Evolutionary conservation across 305 asterid species (phyloP).

Genomic region (Fraxinus velutina): DNA sequence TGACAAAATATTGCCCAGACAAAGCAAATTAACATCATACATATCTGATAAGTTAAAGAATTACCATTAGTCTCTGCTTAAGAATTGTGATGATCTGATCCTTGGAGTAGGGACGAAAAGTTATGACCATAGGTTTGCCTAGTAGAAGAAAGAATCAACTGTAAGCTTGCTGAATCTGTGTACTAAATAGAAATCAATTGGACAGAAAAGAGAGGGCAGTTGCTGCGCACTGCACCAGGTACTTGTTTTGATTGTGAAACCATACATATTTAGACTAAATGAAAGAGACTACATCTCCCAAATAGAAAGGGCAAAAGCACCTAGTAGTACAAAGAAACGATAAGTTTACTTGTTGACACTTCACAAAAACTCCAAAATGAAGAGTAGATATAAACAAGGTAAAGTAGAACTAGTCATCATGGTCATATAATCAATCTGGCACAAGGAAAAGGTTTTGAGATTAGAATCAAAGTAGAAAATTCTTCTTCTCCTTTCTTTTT

Average conservation of each 20-base stretch:
- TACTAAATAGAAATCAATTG: conserved; percentile 3
- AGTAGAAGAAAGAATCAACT: conserved; percentile 21
- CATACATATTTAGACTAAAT: not conserved
- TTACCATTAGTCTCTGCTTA: conserved; percentile 75
- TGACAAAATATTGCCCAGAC: not conserved
- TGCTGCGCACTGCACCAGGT: not conserved
- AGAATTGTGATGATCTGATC: conserved; percentile 78
- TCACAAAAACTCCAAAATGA: not conserved
- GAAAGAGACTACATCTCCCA: not conserved
- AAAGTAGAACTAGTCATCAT: not conserved
- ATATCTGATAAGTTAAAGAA: conserved; percentile 6
- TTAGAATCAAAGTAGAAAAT: not conserved
- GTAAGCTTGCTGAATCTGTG: conserved; percentile 9
- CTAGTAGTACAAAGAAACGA: not conserved
- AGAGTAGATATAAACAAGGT: not conserved
- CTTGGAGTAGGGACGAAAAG: conserved; percentile 84
- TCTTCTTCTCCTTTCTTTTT: not conserved
- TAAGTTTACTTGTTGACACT: not conserved
- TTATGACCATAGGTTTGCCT: conserved; percentile 91
- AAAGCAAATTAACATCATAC: conserved; percentile 1
- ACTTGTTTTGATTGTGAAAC: not conserved
- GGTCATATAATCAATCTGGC: not conserved
- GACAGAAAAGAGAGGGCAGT: conserved; percentile 7
- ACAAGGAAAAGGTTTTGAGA: conserved; percentile 5
- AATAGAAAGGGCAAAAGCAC: not conserved